Base-by-base conservation (phyloP, 1,284 basidiomycete species). In the Cutaneotrichosporon curvatum region DNA sequence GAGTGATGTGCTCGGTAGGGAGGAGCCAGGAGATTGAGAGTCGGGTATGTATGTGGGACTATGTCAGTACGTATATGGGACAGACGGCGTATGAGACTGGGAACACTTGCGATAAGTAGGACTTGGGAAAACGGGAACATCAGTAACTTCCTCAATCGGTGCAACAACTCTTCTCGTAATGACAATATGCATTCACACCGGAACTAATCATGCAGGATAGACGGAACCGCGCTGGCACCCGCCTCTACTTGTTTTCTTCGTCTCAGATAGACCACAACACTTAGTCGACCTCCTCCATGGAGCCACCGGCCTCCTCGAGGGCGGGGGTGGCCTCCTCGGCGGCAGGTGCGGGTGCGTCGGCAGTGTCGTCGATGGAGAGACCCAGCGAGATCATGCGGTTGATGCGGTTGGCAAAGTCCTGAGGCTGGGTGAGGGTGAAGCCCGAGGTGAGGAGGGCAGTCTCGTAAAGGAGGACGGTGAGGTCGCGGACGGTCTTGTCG, bases 401-500 rank as follows among this genome's bases (percentile, higher is more conserved):
- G 70, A 97, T 95, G 60, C 94, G 87, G 78, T 85, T 84, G 59
- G 91, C 87, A 73, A 96, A 97, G 61, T 87, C 88, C 58, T 86
- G 83, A 18, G 94, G 95, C 73, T 92, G 87, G 64, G 96, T 90
- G 55, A 98, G 82, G 48, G 89, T 83, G 80, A 98, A 98, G 50
- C 88, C 88, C 47, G 88, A 91, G 37, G 88, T 91, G 50, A 78
- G 83, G 56, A 97, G 83, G 6, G 94, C 85, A 50, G 92, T 97
- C 81, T 98, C 94, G 78, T 88, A 98, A 54, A 97, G 78, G 43
- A 97, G 81, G 78, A 84, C 90, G 45, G 90, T 96, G 60, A 98
- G 76, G 77, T 97, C 94, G 59, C 88, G 84, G 62, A 96, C 92
- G 50, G 92, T 95, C 80, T 94, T 94, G 84, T 98, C 95, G 53